Base-by-base conservation (phyloP, 306 rosid genomes). In the Ochetophila trinervis region DNA sequence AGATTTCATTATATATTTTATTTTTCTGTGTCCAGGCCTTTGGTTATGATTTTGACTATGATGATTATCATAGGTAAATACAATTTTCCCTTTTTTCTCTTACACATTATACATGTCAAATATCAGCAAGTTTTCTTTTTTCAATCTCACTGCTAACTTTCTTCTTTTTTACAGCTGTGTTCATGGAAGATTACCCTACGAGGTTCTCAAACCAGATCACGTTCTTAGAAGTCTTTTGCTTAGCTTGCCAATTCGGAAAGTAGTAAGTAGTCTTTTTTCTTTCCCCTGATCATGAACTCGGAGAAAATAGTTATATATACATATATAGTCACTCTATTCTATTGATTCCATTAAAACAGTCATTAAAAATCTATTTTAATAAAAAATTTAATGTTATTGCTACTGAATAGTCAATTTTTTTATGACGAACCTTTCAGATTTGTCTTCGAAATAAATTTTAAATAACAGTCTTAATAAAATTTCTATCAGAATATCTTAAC, bases 131-230 rank as follows among this genome's bases (percentile, higher is more conserved):
- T 40, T 10, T 1, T n/a, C n/a, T n/a, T 17, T 34, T 10, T 16
- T n/a, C 9, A 17, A 17, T 64, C 20, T 64, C 30, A 64, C 42
- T 5, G 10, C 15, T 37, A 21, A 22, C 4, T 10, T 16, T 36
- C 15, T 53, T 16, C 11, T 16, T 6, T 5, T 6, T 5, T 37
- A 54, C 71, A 66, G 71, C 44, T 68, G n/a, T 57, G 73, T 68
- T 57, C 65, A 68, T 45, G 65, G 73, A 44, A 57, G 73, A 68
- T 18, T 68, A 34, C 73, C 73, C 32, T 68, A 68, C 34, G 65
- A 57, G 19, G 44, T 17, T 27, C 60, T 66, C 36, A 53, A 42
- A 66, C 61, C 60, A 19, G 62, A 66, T 32, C 70, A 36, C 20
- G 60, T 66, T 22, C 23, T 66, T 27, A 66, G 62, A 44, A 20